Base-by-base conservation (phyloP, 2,329 filamentous ascomycete species). In the Mollisiaceae sp. region DNA sequence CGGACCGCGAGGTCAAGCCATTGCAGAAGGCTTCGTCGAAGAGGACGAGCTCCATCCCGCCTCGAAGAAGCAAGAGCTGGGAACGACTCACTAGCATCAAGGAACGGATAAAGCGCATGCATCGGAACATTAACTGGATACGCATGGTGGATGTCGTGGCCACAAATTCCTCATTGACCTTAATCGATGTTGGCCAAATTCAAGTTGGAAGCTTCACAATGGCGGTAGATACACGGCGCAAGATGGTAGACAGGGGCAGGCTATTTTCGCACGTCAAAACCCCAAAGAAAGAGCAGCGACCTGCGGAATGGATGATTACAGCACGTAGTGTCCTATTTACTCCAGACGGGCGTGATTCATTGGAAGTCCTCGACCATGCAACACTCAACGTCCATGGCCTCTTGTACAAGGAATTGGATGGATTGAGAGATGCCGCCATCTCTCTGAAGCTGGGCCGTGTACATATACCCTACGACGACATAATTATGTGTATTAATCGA, bases 241-340 rank as follows among this genome's bases (percentile, higher is more conserved):
- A 97, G 79, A 94, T 94, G 79, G 92, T 97, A 36, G 94, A 97
- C 75, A 88, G 93, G 62, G 93, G 92, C 65, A 91, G 93, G 54
- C 89, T 97, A 73, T 97, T 97, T 78, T 90, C 94, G 72, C 92
- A 93, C 75, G 86, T 90, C 78, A 88, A 89, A 75, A 83, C 88
- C 69, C 83, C 86, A 69, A 83, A 83, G 52, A 82, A 84, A 35
- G 81, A 87, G 59, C 88, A 91, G 72, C 84, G 86, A 56, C 93
- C 95, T 45, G 94, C 94, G 1, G 96, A 99, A 81, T 99, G 96
- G 94, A 94, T 96, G 69, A 85, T 97, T 73, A 91, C 91, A 8
- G 79, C 94, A 60, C 88, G 92, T 66, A 97, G 94, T 77, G 86
- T 98, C 56, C 82, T 98, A 8, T 96, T 99, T 73, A 96, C 92